These are phyloP conservation scores for Isatis tinctoria DNA, from an alignment of 345 rosid species.

Conservation along the genomic window DNA sequence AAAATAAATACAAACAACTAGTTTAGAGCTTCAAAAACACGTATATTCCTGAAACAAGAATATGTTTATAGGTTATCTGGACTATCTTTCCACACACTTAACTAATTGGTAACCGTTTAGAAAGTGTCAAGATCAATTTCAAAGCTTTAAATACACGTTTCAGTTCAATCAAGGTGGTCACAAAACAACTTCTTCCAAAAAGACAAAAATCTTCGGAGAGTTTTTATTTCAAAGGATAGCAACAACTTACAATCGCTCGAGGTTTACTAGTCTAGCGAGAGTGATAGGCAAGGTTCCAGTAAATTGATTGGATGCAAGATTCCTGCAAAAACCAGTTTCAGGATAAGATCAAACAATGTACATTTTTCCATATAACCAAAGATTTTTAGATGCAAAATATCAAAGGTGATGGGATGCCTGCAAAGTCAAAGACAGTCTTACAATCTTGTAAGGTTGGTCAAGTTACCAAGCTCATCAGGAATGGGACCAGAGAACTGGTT, in stretches of 20 bases:
- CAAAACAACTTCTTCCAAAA: not conserved
- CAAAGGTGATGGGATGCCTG: not conserved
- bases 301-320: constrained; percentile 38
- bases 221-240: not conserved
- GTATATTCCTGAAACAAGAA: too few species aligned
- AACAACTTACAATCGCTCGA: constrained; percentile 14
- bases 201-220: not conserved
- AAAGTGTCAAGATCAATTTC: not conserved
- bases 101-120: not conserved
- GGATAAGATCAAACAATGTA: not conserved
- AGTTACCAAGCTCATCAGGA: constrained; percentile 48
- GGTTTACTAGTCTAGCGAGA: constrained; percentile 31
- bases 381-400: not conserved
- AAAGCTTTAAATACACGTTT: not conserved
- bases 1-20: not conserved
- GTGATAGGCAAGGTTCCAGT: constrained; percentile 38
- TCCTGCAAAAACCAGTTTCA: constrained; percentile 23
- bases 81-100: not conserved
- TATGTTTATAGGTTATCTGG: not conserved
- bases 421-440: constrained; percentile 21
- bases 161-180: not conserved
- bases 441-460: constrained; percentile 41
- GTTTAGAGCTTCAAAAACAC: not conserved
- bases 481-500: constrained; percentile 49
- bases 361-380: not conserved